Base-by-base conservation (phyloP, 177 flowering plant species). In the Telopea speciosissima region DNA sequence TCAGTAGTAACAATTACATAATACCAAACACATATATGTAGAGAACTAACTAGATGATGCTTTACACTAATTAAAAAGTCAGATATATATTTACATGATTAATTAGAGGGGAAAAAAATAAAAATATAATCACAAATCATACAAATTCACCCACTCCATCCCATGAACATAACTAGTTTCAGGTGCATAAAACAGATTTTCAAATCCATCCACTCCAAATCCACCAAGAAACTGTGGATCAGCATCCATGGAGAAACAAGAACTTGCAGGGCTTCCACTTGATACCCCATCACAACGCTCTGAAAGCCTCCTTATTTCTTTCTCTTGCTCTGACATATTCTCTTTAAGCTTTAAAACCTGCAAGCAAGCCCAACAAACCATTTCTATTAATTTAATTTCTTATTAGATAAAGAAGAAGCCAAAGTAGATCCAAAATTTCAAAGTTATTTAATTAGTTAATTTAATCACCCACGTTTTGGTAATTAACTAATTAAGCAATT, bases 291-390 rank as follows among this genome's bases (percentile, higher is more conserved):
- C 88, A 1, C n/a, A 61, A 0, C 83, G 65, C 65, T 80, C 84
- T 0, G 83, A 66, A n/a, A 85, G 75, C 73, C 77, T 76, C 31
- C 76, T 79, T 11, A 85, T 84, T 68, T 89, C 88, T 75, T 83
- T 85, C 75, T 87, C 84, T 2, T 89, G 89, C 61, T 84, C 88
- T 0, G 61, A 60, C 0, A 92, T 86, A 49, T 80, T 82, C 64
- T 86, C 92, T 67, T 83, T 85, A 1, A 92, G 83, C 82, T 79
- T 83, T 11, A 85, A 0, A 0, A 92, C 87, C 97, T 92, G 76
- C 26, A 68, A 62, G 33, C 8, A 54, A n/a, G n/a, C 59, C 49
- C 54, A 58, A 58, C n/a, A 58, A 19, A 9, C 7, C 31, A 0
- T 28, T 28, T 28, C 4, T 28, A 4, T 28, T 28, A 28, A 58